Percentiles rank a stretch among this genome's conserved stretches.
Conservation (phyloP, 2,329 filamentous ascomycete species). For the Paracoccidioides brasiliensis region DNA sequence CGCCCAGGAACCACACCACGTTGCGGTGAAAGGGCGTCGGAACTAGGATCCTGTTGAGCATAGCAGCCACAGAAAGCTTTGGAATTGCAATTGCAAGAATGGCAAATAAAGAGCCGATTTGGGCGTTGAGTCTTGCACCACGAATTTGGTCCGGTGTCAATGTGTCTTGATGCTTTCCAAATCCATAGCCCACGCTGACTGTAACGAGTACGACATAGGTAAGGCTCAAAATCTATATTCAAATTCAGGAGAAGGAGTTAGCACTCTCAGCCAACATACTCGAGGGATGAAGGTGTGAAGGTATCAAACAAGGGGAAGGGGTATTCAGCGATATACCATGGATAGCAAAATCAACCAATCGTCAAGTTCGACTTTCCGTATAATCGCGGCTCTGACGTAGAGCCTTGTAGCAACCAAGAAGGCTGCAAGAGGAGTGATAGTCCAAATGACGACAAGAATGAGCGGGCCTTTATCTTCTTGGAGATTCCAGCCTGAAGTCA, state of each 20-base stretch:
- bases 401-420: constrained; percentile 23
- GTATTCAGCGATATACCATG: constrained; percentile 16
- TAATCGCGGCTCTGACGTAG: constrained; percentile 20
- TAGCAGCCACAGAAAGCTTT: constrained; percentile 31
- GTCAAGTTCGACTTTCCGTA: constrained; percentile 24
- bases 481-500: constrained; percentile 1
- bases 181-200: constrained; percentile 26
- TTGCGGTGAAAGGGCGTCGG: constrained; percentile 21
- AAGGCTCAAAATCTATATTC: constrained; percentile 21
- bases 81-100: constrained; percentile 30
- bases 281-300: constrained; percentile 4
- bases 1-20: constrained; percentile 28
- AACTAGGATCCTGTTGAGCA: constrained; percentile 29
- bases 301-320: neutral
- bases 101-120: constrained; percentile 24
- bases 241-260: constrained; percentile 3
- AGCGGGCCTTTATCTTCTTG: constrained; percentile 23
- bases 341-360: constrained; percentile 27
- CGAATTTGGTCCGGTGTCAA: constrained; percentile 12
- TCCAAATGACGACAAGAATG: constrained; percentile 22
- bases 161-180: constrained; percentile 27
- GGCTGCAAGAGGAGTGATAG: constrained; percentile 20
- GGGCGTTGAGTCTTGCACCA: neutral
- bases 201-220: constrained; percentile 24
- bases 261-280: neutral